Base-by-base conservation (phyloP, 2,329 filamentous ascomycete species). In the Aspergillus neotritici region DNA sequence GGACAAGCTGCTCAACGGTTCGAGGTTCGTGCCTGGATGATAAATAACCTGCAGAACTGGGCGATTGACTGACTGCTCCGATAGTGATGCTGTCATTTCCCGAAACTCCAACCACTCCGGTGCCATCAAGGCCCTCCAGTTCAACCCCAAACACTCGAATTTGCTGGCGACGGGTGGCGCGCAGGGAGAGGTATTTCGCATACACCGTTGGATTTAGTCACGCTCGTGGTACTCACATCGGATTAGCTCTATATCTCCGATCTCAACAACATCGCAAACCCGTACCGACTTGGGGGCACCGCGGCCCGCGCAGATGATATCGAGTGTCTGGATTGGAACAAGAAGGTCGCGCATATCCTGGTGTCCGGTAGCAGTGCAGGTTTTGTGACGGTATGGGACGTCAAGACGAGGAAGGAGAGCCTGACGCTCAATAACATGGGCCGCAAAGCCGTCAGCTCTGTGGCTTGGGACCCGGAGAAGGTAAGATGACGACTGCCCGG, bases 241-340 rank as follows among this genome's bases (percentile, higher is more conserved):
- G 9, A 31, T 40, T 37, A 72, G 70, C 82, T 98, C 32, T 98
- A 87, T 69, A 85, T 98, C 55, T 94, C 93, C 74, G 91, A 98
- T 61, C 74, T 97, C 55, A 89, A 94, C 69, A 90, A 97, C 65
- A 79, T 90, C 55, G 80, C 81, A 44, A 93, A 86, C 62, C 87
- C 91, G 4, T 94, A 94, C 70, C 82, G 90, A 51, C 75, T 98
- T 28, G 93, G 93, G 47, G 94, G 87, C 52, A 79, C 86, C 31
- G 87, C 87, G 33, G 90, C 89, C 51, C 85, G 91, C 62, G 86
- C 89, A 31, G 91, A 97, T 60, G 93, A 98, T 57, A 87, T 97
- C 52, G 93, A 97, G 60, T 94, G 90, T 54, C 76, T 98, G 48
- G 91, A 95, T 56, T 98, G 94, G 94, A 98, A 98, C 70, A 90